Evolutionary conservation across 495 filamentous ascomycete species (phyloP), one percentile per base, ranked within the genome.

Genomic region (Xylaria intraflava): DNA sequence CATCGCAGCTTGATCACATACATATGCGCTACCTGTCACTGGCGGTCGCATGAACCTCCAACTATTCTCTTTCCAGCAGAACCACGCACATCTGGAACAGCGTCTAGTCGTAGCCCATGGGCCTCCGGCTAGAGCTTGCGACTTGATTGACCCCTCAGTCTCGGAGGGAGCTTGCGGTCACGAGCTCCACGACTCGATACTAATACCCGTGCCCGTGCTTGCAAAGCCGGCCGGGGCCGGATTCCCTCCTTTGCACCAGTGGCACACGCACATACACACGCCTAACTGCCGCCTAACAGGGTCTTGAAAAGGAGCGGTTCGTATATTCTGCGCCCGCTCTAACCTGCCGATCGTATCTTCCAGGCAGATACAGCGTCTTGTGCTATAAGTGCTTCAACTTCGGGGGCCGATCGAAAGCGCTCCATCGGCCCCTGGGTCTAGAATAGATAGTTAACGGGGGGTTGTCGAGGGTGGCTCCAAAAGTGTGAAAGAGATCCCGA

Each of bases 121-220:
- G 49, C 31, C 36, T 44, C 26, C 42, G 30, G 30, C 40, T 27
- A 11, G 6, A 11, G 22, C 30, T 53, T 31, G 19, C 7, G 29
- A 43, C 6, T 39, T 46, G 30, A 42, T 39, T 46, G 51, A 42
- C 26, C 39, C 49, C 10, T 14, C 39, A 35, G 31, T 46, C 31
- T 46, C 42, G 41, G 51, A 39, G 31, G 41, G 51, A 39, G 31
- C 31, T 46, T 46, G 31, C 51, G 42, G 51, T 45, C 51, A 53
- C 42, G 43, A 30, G 42, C 31, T 53, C 43, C 8, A 16, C 40
- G 20, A n/a, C 35, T 38, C 14, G 14, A 23, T 46, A n/a, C 24
- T 26, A 41, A 31, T 24, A 31, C 43, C 20, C 40, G 43, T 54
- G 12, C 19, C 51, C 35, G 44, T 41, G 31, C 27, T 47, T 20